phyloP scores from a whole-genome alignment of 1,284 basidiomycete genomes.

The Amylostereum chailletii region DNA sequence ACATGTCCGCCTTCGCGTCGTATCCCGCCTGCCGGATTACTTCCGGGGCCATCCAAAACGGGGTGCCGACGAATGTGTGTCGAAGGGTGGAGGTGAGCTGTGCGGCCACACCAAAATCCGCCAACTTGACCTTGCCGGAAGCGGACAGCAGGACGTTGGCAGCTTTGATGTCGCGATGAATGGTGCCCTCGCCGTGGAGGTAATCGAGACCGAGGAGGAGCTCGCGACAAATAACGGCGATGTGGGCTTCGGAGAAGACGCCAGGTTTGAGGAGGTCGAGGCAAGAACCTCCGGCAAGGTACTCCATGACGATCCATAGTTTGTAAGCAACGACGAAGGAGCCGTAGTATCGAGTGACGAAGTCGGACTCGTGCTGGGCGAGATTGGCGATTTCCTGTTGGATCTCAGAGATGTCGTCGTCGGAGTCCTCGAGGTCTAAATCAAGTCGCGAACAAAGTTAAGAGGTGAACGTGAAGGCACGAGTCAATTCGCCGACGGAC shows the following conservation, averaged over 20 bases:
- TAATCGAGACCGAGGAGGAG: slow-evolving; percentile 92
- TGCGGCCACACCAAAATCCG: slow-evolving; percentile 94
- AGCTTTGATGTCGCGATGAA: slow-evolving; percentile 98
- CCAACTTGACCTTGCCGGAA: slow-evolving; percentile 90
- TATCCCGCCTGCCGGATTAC: slow-evolving; percentile 97
- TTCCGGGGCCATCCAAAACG: slow-evolving; percentile 98
- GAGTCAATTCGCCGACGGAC: slow-evolving; percentile 31
- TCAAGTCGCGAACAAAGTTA: slow-evolving; percentile 6
- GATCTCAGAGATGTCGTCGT: slow-evolving; percentile 95
- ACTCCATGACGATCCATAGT: slow-evolving; percentile 99
- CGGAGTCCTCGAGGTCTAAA: slow-evolving; percentile 78
- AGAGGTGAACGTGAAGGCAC: neutral
- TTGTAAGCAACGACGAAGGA: slow-evolving; percentile 96
- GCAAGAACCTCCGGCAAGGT: slow-evolving; percentile 96
- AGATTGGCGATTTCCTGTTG: slow-evolving; percentile 97
- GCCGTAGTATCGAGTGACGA: slow-evolving; percentile 94
- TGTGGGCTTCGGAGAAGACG: slow-evolving; percentile 84
- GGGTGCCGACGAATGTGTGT: slow-evolving; percentile 93
- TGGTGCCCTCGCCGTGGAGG: slow-evolving; percentile 90
- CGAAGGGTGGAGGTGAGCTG: slow-evolving; percentile 83
- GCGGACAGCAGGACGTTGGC: slow-evolving; percentile 92
- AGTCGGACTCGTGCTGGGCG: slow-evolving; percentile 92
- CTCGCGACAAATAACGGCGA: slow-evolving; percentile 91
- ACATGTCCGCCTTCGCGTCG: slow-evolving; percentile 93
- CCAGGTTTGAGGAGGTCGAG: slow-evolving; percentile 91